Percentiles rank a stretch among this genome's conserved stretches.
These are phyloP conservation scores for Purpureocillium takamizusanense DNA, from an alignment of 2,329 filamentous ascomycete species.

Conservation along the genomic window DNA sequence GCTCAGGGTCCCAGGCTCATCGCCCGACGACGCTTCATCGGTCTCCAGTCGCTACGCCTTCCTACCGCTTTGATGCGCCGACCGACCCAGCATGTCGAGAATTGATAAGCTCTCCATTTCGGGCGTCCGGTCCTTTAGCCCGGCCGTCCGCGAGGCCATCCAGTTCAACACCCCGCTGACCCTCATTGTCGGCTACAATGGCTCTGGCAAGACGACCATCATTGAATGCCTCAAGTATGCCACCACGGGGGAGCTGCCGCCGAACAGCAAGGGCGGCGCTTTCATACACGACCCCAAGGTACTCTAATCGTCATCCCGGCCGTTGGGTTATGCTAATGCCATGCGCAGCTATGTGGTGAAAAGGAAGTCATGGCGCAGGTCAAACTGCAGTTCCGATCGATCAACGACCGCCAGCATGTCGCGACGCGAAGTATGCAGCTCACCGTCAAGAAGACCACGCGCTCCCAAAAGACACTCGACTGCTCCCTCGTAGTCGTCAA, in stretches of 20 bases:
- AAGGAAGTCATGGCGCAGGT: conserved; percentile 88
- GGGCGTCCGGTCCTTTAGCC: conserved; percentile 79
- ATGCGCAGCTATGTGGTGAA: conserved; percentile 59
- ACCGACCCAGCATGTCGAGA: conserved; percentile 49
- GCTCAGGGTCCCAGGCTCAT: too few relatives aligned
- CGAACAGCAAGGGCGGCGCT: conserved; percentile 81
- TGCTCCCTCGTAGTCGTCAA: conserved; percentile 66
- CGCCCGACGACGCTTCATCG: too few relatives aligned
- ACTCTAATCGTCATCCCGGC: conserved; percentile 6
- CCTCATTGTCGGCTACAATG: conserved; percentile 94
- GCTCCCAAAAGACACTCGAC: conserved; percentile 77
- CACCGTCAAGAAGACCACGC: conserved; percentile 71
- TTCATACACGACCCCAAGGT: conserved; percentile 97
- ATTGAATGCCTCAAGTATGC: conserved; percentile 99
- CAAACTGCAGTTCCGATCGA: conserved; percentile 77
- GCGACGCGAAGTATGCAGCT: conserved; percentile 78
- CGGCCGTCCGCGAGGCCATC: conserved; percentile 65
- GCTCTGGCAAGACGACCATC: conserved; percentile 96
- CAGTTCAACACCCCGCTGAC: conserved; percentile 86
- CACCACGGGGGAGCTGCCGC: conserved; percentile 86
- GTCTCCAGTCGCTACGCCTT: too few relatives aligned
- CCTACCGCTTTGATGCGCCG: not conserved
- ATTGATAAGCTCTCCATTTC: conserved; percentile 85
- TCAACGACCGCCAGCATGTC: conserved; percentile 70
- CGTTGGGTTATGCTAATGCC: conserved; percentile 4